Evolutionary conservation across 768 basidiomycete genomes (phyloP), one percentile per base, ranked within the genome.

Genomic region (Collybiopsis confluens): DNA sequence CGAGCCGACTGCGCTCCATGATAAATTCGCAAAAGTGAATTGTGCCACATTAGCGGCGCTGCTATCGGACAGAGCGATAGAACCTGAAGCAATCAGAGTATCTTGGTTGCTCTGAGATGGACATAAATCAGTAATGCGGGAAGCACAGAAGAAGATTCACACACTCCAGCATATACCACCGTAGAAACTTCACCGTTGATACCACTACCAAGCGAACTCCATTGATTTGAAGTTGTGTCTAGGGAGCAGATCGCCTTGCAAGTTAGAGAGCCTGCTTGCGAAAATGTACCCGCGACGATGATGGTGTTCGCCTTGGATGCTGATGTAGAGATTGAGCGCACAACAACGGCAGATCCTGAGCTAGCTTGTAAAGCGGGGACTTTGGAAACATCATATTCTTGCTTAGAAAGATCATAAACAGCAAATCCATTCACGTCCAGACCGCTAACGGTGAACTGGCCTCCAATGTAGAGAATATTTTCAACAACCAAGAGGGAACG

Each of bases 281-380:
- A 68, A 58, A 99, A 98, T 2, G 87, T 83, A n/a, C 96, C 96
- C 2, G 89, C 93, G 10, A 97, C 87, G 45, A 97, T 73, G 50
- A 98, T 65, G 2, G 75, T 75, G 44, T 83, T 78, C 23, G 79
- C 61, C 60, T 84, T 79, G 11, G 84, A 77, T 1, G 78, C 63
- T 0, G 91, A 80, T 52, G 76, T 72, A 1, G 81, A 79, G 58
- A 98, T 78, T 1, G 86, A 86, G 40, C 88, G 82, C 54, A 95
- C 86, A 41, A 83, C 73, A 20, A 87, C 85, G 5, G 69, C 58
- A 0, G 77, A 69, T 2, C 82, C 83, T 13, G 82, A 64, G 20
- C 64, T 65, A 10, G 78, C 74, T 69, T 83, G 80, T 13, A 96
- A 71, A 1, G 85, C 65, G 56, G 85, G 86, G 37, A 86, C 65